Percentiles rank a stretch among this genome's conserved stretches.
phyloP scores from a whole-genome alignment of 2,329 filamentous ascomycete species.

The Penicillium sp. region DNA sequence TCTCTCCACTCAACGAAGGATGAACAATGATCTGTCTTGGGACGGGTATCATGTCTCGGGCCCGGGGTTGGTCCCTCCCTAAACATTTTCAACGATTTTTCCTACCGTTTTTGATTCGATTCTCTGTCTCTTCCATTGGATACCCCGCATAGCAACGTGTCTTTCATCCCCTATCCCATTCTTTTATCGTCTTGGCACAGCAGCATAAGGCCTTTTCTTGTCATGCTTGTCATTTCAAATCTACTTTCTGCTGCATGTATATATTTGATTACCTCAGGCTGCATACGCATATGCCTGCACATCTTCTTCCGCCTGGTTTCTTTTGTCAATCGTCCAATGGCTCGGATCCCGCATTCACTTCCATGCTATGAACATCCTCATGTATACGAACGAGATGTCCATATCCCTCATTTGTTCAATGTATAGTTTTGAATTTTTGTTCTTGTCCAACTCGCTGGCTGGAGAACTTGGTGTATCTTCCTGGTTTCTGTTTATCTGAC shows the following conservation, averaged over 20 bases:
- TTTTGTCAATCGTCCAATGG: slow-evolving; percentile 1
- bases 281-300: not conserved
- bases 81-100: slow-evolving; percentile 8
- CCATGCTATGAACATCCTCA: slow-evolving; percentile 19
- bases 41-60: not conserved
- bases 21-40: slow-evolving; percentile 1
- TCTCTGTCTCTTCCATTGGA: slow-evolving; percentile 28
- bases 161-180: slow-evolving; percentile 1
- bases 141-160: slow-evolving; percentile 33
- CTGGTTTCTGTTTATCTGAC: not conserved
- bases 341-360: slow-evolving; percentile 7
- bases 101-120: slow-evolving; percentile 22
- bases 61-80: not conserved
- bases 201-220: slow-evolving; percentile 5
- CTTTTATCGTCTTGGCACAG: not conserved
- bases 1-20: not conserved
- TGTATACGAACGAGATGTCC: slow-evolving; percentile 23
- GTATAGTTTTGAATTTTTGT: not conserved
- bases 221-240: not conserved
- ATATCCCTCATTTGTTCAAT: slow-evolving; percentile 3
- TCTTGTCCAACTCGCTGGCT: not conserved
- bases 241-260: not conserved
- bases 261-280: not conserved
- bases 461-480: not conserved
- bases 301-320: not conserved